Evolutionary conservation across 1,139 yeast species (phyloP).

Genomic region (Blastobotrys elegans): DNA sequence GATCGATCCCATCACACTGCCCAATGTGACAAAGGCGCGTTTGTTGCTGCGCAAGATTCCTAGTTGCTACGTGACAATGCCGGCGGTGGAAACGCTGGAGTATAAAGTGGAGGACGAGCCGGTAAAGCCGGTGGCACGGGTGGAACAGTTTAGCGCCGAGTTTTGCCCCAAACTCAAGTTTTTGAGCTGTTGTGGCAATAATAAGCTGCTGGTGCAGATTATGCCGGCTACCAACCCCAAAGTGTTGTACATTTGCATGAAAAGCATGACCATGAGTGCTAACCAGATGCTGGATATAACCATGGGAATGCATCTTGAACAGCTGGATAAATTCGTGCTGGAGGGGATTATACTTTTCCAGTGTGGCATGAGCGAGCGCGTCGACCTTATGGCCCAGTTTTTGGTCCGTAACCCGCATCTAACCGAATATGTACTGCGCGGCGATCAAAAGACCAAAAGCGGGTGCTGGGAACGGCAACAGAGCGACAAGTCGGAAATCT

Average conservation of each 20-base stretch:
- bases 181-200: background rate
- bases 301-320: background rate
- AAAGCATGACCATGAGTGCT: background rate
- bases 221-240: background rate
- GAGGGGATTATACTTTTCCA: background rate
- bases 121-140: too few species aligned
- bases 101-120: background rate
- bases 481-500: background rate
- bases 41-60: background rate
- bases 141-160: background rate
- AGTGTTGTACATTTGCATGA: background rate
- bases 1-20: background rate
- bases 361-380: background rate
- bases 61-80: background rate
- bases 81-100: background rate
- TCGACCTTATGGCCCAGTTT: background rate
- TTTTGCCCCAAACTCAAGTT: background rate
- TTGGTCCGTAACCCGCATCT: background rate
- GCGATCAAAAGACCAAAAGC: background rate
- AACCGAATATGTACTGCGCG: background rate
- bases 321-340: background rate
- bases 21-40: background rate
- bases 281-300: background rate
- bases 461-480: background rate
- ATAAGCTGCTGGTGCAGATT: background rate